Percentiles rank a stretch among this genome's conserved stretches.
Evolutionary conservation across 495 filamentous ascomycete species (phyloP).

Genomic region (Cercophora newfieldiana): DNA sequence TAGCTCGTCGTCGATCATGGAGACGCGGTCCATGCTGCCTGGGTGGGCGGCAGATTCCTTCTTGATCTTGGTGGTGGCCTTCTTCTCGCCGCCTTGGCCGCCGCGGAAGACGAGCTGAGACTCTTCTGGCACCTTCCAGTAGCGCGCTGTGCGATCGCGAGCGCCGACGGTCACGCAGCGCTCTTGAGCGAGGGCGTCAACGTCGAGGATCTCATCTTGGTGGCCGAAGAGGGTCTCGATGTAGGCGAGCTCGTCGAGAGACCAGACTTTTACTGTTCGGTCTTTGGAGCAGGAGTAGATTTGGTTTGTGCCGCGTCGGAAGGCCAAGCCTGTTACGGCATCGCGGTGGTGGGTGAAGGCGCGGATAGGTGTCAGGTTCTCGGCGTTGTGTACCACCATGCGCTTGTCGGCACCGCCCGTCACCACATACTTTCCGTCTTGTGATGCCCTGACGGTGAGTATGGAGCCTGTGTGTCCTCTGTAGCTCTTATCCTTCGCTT

Average conservation of each 20-base stretch:
- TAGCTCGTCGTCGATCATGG: conserved; percentile 82
- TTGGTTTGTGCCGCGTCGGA: conserved; percentile 87
- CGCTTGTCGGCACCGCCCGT: conserved; percentile 83
- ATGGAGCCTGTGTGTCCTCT: conserved; percentile 77
- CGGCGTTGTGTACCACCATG: conserved; percentile 83
- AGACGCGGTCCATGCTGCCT: conserved; percentile 85
- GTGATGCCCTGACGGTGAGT: conserved; percentile 78
- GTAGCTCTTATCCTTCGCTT: conserved; percentile 60
- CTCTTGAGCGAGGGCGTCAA: conserved; percentile 80
- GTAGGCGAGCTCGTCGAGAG: conserved; percentile 80
- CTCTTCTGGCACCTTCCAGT: conserved; percentile 98
- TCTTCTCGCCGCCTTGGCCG: conserved; percentile 62
- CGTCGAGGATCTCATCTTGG: conserved; percentile 81
- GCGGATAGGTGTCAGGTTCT: conserved; percentile 70
- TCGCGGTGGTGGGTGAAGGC: conserved; percentile 93
- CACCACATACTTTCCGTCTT: conserved; percentile 84
- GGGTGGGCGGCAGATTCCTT: conserved; percentile 54
- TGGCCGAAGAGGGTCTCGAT: conserved; percentile 96
- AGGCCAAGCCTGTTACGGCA: conserved; percentile 77
- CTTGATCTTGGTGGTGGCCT: conserved; percentile 36
- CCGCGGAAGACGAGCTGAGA: conserved; percentile 93
- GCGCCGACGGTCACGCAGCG: conserved; percentile 85
- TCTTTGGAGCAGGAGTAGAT: conserved; percentile 86
- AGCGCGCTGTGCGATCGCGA: conserved; percentile 84
- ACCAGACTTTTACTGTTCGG: conserved; percentile 73